A percentile compares a stretch with the other conserved stretches of the same genome.
These are phyloP conservation scores for Alternaria solani DNA, from an alignment of 2,329 filamentous ascomycete genomes.

Conservation along the genomic window DNA sequence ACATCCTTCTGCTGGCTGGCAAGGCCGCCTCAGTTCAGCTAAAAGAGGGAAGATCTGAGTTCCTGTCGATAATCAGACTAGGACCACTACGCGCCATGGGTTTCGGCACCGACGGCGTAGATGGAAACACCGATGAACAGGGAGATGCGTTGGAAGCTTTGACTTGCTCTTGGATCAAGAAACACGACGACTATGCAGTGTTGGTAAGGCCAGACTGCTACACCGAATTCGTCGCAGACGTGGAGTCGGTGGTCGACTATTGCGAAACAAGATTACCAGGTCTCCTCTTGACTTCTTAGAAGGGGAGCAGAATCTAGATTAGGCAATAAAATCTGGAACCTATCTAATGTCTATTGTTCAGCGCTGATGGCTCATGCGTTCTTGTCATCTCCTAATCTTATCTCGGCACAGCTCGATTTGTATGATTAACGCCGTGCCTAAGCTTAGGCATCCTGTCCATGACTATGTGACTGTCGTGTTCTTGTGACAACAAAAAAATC, in stretches of 20 bases:
- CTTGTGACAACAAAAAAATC: too few relatives aligned
- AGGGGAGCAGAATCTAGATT: too few relatives aligned
- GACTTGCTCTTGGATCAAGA: constrained; percentile 14
- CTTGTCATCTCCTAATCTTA: too few relatives aligned
- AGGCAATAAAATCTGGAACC: too few relatives aligned
- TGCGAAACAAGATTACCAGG: not conserved
- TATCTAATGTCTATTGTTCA: too few relatives aligned
- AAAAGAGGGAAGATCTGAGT: not conserved
- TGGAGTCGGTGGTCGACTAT: not conserved
- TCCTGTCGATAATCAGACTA: constrained; percentile 6
- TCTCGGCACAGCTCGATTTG: too few relatives aligned
- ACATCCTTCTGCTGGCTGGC: constrained; percentile 9
- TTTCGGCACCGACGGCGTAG: not conserved
- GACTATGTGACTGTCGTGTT: too few relatives aligned
- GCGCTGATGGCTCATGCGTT: too few relatives aligned
- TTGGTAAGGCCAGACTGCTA: constrained; percentile 22
- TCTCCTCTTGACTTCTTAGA: not conserved
- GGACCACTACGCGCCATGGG: constrained; percentile 4
- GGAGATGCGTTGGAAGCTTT: not conserved
- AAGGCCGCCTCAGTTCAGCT: not conserved
- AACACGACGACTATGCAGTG: constrained; percentile 12
- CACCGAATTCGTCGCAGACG: constrained; percentile 9
- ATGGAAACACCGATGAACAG: not conserved
- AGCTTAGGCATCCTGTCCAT: too few relatives aligned
- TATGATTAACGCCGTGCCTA: too few relatives aligned